Conservation (phyloP, 768 basidiomycete species). For the Neoboletus magnificus region DNA sequence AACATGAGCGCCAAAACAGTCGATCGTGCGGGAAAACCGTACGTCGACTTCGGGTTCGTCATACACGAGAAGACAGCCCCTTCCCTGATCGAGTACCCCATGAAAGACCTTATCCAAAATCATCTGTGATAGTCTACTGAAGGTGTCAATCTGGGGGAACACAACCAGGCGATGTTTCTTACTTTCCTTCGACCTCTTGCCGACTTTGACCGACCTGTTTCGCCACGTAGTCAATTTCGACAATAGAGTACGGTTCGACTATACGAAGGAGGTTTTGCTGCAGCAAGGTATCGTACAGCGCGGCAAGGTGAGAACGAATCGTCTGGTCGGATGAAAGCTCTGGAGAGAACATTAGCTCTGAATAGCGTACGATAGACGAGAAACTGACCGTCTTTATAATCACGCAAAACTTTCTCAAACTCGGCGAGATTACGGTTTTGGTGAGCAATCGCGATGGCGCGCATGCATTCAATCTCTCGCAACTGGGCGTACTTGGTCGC, state of each 20-base stretch:
- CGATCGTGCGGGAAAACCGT: conserved; percentile 30
- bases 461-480: conserved; percentile 93
- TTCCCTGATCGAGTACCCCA: conserved; percentile 95
- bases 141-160: background rate
- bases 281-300: conserved; percentile 92
- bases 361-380: background rate
- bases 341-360: conserved; percentile 27
- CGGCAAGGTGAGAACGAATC: conserved; percentile 90
- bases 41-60: conserved; percentile 85
- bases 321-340: conserved; percentile 95
- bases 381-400: conserved; percentile 73
- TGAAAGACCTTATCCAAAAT: conserved; percentile 93
- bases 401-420: conserved; percentile 83
- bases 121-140: conserved; percentile 87
- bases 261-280: conserved; percentile 95
- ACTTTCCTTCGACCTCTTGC: conserved; percentile 91
- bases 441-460: conserved; percentile 91
- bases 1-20: background rate
- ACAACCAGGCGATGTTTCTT: conserved; percentile 23
- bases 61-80: conserved; percentile 89
- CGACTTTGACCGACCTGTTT: conserved; percentile 81
- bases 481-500: conserved; percentile 84
- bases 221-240: conserved; percentile 90
- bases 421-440: conserved; percentile 85
- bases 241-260: conserved; percentile 91